A percentile compares a stretch with the other conserved stretches of the same genome.
phyloP scores from a whole-genome alignment of 768 basidiomycete species.

The Serendipita sp. region DNA sequence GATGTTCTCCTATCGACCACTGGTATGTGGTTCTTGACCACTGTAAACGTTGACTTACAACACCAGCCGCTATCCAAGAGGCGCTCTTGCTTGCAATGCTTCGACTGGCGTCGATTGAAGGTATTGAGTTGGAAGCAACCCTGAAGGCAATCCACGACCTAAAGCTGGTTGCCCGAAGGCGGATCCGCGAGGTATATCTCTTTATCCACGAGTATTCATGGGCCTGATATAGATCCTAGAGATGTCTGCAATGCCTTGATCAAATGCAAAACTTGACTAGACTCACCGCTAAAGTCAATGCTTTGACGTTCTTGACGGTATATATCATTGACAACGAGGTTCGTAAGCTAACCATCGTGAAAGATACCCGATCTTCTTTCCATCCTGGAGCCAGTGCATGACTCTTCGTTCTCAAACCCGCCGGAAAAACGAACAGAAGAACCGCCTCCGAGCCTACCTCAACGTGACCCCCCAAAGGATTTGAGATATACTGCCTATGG shows the following conservation, averaged over 20 bases:
- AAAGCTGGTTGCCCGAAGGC: background rate
- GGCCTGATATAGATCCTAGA: background rate
- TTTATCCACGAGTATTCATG: background rate
- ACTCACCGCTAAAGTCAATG: background rate
- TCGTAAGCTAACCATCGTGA: background rate
- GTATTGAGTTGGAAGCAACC: background rate
- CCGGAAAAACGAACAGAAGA: too few species aligned
- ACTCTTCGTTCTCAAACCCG: too few species aligned
- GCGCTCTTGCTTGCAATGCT: conserved; percentile 58
- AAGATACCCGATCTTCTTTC: background rate
- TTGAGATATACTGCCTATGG: too few species aligned
- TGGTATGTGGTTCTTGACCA: background rate
- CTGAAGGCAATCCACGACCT: background rate
- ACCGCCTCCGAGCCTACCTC: too few species aligned
- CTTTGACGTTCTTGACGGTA: background rate
- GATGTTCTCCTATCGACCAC: background rate
- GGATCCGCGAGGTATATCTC: background rate
- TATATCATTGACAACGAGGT: background rate
- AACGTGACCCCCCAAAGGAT: too few species aligned
- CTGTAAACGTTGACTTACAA: background rate
- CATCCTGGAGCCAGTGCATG: background rate
- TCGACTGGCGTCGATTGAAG: conserved; percentile 31
- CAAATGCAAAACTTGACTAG: background rate
- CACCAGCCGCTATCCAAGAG: conserved; percentile 54
- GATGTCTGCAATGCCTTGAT: conserved; percentile 1